Evolutionary conservation across 176 grass and related monocot species (phyloP).

Genomic region (Triticum urartu): DNA sequence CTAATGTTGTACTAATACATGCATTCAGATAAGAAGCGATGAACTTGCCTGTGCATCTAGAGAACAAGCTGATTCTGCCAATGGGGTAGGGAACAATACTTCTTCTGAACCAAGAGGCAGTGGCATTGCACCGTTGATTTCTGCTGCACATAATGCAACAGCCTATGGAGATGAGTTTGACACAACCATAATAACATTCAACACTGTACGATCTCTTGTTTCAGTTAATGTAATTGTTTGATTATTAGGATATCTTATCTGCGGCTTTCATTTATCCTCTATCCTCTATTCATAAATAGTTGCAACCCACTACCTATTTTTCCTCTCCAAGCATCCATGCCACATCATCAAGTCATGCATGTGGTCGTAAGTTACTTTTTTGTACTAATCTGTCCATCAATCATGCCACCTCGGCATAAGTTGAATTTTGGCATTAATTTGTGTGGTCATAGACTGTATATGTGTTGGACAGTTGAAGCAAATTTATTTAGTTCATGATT

Average conservation of each 20-base stretch:
- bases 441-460: neutral
- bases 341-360: too few relatives aligned
- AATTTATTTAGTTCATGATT: too few relatives aligned
- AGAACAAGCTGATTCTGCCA: constrained; percentile 67
- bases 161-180: constrained; percentile 77
- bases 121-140: constrained; percentile 48
- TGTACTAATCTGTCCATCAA: neutral
- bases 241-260: constrained; percentile 17
- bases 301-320: too few relatives aligned
- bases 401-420: neutral
- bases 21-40: constrained; percentile 72
- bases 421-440: neutral
- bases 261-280: neutral
- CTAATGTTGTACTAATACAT: constrained; percentile 36
- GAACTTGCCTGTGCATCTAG: constrained; percentile 67
- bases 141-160: constrained; percentile 54
- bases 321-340: neutral
- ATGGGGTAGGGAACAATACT: constrained; percentile 42
- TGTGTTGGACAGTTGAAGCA: too few relatives aligned
- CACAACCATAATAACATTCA: constrained; percentile 78
- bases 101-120: constrained; percentile 53
- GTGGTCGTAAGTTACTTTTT: too few relatives aligned
- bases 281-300: too few relatives aligned
- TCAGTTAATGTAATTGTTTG: neutral
- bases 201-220: constrained; percentile 69